These are phyloP conservation scores for Phaeosphaeriaceae sp. DNA, from an alignment of 2,329 filamentous ascomycete genomes.

Conservation along the genomic window DNA sequence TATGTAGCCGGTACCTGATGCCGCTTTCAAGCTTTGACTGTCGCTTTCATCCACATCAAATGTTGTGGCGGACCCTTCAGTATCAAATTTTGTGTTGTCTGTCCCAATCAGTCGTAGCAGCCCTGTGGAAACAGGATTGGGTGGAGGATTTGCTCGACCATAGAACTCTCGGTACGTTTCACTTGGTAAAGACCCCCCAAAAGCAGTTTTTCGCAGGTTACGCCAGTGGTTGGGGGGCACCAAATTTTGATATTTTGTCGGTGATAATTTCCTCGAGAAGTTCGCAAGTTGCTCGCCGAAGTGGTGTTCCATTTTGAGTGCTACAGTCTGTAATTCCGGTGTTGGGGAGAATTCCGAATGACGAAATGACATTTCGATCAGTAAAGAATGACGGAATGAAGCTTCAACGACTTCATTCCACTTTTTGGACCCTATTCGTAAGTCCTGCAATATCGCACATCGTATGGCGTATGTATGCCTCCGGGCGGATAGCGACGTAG, in stretches of 20 bases:
- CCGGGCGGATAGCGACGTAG: not conserved
- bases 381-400: not conserved
- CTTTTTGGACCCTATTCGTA: not conserved
- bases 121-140: not conserved
- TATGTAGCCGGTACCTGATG: not conserved
- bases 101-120: not conserved
- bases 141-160: not conserved
- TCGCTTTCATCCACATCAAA: not conserved
- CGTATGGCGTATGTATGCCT: not conserved
- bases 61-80: not conserved
- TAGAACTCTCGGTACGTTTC: not conserved
- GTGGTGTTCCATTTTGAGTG: not conserved
- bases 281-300: not conserved
- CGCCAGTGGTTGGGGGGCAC: too few species aligned
- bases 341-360: not conserved
- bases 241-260: not conserved
- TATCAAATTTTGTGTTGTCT: too few species aligned
- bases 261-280: not conserved
- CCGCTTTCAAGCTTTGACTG: not conserved
- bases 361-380: not conserved
- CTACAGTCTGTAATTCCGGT: not conserved
- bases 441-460: not conserved
- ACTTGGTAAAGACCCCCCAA: not conserved
- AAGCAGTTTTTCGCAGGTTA: too few species aligned
- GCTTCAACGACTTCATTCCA: not conserved